A percentile compares a stretch with the other conserved stretches of the same genome.
phyloP scores from a whole-genome alignment of 441 rosid genomes.

The Codiaeum variegatum region DNA sequence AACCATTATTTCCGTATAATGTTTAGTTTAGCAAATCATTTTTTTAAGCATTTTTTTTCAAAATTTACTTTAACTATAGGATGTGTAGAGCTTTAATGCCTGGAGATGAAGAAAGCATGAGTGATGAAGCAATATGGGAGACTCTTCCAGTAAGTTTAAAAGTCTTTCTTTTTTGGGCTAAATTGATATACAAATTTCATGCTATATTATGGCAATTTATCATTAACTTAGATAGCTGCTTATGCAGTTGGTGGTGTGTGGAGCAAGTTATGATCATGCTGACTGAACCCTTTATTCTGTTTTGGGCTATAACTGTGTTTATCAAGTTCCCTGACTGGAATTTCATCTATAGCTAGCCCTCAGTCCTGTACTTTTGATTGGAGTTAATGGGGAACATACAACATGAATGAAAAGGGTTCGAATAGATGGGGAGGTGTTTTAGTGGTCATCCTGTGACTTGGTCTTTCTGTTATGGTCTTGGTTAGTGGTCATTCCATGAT shows the following conservation, averaged over 20 bases:
- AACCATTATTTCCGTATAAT: neutral
- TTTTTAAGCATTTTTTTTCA: neutral
- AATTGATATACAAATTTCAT: neutral
- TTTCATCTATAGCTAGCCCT: neutral
- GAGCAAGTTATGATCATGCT: neutral
- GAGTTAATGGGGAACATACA: neutral
- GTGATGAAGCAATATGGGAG: slow-evolving; percentile 97
- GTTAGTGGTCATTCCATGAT: too few species aligned
- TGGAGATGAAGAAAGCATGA: slow-evolving; percentile 92
- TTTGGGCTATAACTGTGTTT: neutral
- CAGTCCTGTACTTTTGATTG: neutral
- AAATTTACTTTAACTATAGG: slow-evolving; percentile 35
- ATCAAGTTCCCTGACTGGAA: neutral
- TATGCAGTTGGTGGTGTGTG: neutral
- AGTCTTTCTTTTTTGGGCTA: slow-evolving; percentile 9
- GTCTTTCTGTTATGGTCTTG: too few species aligned
- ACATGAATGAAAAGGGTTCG: neutral
- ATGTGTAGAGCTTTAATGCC: slow-evolving; percentile 93
- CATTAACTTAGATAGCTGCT: neutral
- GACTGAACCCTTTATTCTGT: neutral
- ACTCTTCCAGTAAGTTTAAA: slow-evolving; percentile 88
- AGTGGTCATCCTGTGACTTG: neutral
- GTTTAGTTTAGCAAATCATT: neutral
- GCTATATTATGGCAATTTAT: neutral
- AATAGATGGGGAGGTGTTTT: neutral